Conservation (phyloP, 2,329 filamentous ascomycete genomes). For the Colletotrichum siamense region DNA sequence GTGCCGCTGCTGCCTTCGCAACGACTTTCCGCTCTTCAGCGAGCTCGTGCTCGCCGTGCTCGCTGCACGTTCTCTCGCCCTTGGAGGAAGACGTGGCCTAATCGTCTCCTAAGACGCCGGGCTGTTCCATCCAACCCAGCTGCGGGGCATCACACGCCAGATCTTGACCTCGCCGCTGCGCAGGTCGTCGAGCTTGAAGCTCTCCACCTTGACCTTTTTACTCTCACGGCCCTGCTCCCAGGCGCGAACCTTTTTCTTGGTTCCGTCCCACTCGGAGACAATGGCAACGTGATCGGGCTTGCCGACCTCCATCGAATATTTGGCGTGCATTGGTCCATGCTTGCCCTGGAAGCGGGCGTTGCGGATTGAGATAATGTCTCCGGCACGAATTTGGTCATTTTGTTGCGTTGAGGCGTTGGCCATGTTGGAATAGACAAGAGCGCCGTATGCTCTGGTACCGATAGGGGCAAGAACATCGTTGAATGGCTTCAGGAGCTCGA, state of each 20-base stretch:
- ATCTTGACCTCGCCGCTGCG: constrained; percentile 95
- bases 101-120: constrained; percentile 52
- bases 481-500: constrained; percentile 78
- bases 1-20: not conserved
- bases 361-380: constrained; percentile 91
- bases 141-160: constrained; percentile 91
- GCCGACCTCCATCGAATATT: constrained; percentile 88
- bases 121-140: constrained; percentile 89
- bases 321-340: constrained; percentile 92
- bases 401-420: constrained; percentile 92
- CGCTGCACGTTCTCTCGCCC: not conserved
- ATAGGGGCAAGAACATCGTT: constrained; percentile 79
- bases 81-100: not conserved
- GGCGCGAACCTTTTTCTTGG: constrained; percentile 94
- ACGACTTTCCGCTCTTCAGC: not conserved
- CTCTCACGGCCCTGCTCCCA: constrained; percentile 96
- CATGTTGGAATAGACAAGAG: constrained; percentile 91
- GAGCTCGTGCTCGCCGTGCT: constrained; percentile 2
- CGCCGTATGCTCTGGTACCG: constrained; percentile 88
- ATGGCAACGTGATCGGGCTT: constrained; percentile 89
- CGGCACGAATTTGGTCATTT: constrained; percentile 89
- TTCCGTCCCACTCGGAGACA: constrained; percentile 96
- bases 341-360: constrained; percentile 96
- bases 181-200: constrained; percentile 91
- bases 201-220: constrained; percentile 92